Base-by-base conservation (phyloP, 345 rosid species). In the Arabidopsis suecica region DNA sequence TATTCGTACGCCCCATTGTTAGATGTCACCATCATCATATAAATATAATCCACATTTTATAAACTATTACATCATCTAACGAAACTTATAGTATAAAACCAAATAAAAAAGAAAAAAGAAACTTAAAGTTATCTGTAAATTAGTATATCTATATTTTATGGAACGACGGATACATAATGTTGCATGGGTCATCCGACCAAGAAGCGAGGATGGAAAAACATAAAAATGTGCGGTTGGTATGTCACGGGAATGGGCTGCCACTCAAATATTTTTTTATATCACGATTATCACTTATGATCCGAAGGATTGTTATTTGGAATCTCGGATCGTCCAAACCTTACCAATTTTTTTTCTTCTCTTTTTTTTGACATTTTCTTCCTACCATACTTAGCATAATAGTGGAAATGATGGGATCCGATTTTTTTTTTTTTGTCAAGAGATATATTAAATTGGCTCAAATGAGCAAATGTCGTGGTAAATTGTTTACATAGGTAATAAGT, bases 181-280 rank as follows among this genome's bases (percentile, higher is more conserved):
- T 73, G 77, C 65, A 65, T 73, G 78, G 71, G 65, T 25, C 71
- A 73, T 73, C 56, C 40, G 22, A 74, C 71, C 47, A 65, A 65
- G 18, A 34, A 42, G 55, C 18, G 63, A 44, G 44, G 55, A 40
- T 30, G 62, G 44, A 62, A 55, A 56, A 36, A 74, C 51, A 66
- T 11, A 7, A 48, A 66, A 37, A 73, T 66, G 45, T 65, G 73
- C 42, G 78, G 73, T 75, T 75, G 14, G 51, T 32, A n/a, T 75
- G 28, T 49, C 61, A 50, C 30, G 47, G 54, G 36, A 33, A 68
- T 75, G 79, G 79, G 47, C 73, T 60, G 47, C 73, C 73, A 68
- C 56, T 68, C 34, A 38, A 23, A 58, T 38, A 16, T 11, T 0
- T 49, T 38, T 10, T 37, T 10, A 25, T 51, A 12, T 25, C 16